Percentiles rank a stretch among this genome's conserved stretches.
These are phyloP conservation scores for Podosphaera xanthii DNA, from an alignment of 2,329 filamentous ascomycete species.

Conservation along the genomic window DNA sequence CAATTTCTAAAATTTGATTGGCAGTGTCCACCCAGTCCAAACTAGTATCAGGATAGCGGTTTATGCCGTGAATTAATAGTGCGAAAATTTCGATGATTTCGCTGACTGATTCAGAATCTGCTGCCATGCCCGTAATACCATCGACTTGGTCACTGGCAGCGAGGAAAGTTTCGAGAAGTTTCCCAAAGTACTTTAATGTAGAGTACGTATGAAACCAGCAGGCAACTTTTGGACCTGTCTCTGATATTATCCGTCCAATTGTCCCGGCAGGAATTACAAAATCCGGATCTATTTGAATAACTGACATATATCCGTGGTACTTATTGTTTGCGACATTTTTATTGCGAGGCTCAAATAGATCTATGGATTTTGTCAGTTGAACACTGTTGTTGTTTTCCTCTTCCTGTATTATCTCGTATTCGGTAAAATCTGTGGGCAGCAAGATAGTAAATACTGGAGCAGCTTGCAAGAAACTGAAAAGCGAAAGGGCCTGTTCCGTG, in stretches of 20 bases:
- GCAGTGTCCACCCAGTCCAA: conserved; percentile 20
- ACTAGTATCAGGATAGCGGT: conserved; percentile 8
- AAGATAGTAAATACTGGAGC: conserved; percentile 40
- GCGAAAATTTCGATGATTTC: conserved; percentile 57
- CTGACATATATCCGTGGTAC: conserved; percentile 1
- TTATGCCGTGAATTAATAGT: conserved; percentile 33
- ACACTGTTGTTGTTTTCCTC: conserved; percentile 71
- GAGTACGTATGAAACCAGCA: conserved; percentile 59
- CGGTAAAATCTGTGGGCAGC: conserved; percentile 47
- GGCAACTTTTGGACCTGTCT: conserved; percentile 52
- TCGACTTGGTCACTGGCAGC: conserved; percentile 26
- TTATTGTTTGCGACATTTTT: conserved; percentile 3
- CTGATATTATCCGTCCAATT: conserved; percentile 49
- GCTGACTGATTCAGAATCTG: conserved; percentile 38
- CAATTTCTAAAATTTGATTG: conserved; percentile 28
- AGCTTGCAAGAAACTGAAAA: conserved; percentile 38
- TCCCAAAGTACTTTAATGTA: conserved; percentile 55
- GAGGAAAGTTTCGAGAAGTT: conserved; percentile 46
- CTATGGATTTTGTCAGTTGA: conserved; percentile 37
- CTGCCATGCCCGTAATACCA: conserved; percentile 20
- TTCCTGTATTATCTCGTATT: conserved; percentile 59
- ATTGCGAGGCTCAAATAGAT: conserved; percentile 31
- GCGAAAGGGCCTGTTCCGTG: conserved; percentile 19
- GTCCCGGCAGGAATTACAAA: conserved; percentile 45
- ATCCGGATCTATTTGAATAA: conserved; percentile 18